phyloP scores from a whole-genome alignment of 2,329 filamentous ascomycete genomes.

The Ceratocystis variospora region DNA sequence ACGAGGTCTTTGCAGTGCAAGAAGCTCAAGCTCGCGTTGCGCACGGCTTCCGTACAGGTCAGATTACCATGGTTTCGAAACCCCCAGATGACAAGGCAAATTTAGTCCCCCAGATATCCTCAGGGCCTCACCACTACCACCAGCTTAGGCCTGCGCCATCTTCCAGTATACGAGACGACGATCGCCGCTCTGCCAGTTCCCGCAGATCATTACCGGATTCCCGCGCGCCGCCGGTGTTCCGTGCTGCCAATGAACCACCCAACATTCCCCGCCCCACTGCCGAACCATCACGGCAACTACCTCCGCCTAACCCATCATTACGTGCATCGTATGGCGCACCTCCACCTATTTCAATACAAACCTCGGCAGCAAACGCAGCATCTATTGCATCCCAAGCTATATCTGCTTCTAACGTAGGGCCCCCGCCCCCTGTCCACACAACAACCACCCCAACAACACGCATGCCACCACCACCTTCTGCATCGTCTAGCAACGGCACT shows the following conservation, averaged over 20 bases:
- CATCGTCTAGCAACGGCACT: neutral
- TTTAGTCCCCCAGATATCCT: slow-evolving; percentile 16
- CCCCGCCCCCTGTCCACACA: neutral
- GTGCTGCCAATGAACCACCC: slow-evolving; percentile 11
- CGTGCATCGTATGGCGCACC: neutral
- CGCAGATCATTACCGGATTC: slow-evolving; percentile 17
- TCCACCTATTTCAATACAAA: neutral
- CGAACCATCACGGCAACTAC: slow-evolving; percentile 9
- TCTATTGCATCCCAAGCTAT: neutral
- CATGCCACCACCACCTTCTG: neutral
- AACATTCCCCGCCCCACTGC: neutral
- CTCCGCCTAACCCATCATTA: neutral
- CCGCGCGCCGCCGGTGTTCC: slow-evolving; percentile 3
- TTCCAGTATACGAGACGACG: neutral
- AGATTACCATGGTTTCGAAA: slow-evolving; percentile 22
- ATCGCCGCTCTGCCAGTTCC: neutral
- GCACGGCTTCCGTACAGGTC: slow-evolving; percentile 21
- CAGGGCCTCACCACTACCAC: slow-evolving; percentile 17
- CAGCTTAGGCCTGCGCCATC: slow-evolving; percentile 16
- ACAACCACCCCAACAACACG: neutral
- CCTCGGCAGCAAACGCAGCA: neutral
- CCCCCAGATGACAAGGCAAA: slow-evolving; percentile 20
- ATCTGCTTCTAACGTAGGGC: neutral
- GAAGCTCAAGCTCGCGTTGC: slow-evolving; percentile 37
- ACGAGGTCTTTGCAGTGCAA: slow-evolving; percentile 39